Base-by-base conservation (phyloP, 2,329 filamentous ascomycete species). In the Zymoseptoria brevis region DNA sequence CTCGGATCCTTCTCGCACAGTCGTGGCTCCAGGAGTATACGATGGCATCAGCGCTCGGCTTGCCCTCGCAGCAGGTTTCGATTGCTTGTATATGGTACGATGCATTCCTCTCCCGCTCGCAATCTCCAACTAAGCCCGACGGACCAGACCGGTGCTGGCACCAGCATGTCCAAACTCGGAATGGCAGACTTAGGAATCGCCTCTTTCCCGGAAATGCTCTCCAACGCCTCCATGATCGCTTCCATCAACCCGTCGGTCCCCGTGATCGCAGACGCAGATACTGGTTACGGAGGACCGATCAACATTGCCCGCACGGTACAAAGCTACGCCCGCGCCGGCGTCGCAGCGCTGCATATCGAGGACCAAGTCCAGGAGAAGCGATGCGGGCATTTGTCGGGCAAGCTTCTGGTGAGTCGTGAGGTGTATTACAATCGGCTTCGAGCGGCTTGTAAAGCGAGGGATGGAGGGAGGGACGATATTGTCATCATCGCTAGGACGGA, bases 11-110 rank as follows among this genome's bases (percentile, higher is more conserved):
- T 19, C 22, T 22, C 21, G 8, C 21, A 67, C 68, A 8, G 64
- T 88, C 48, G 77, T 86, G 2, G 84, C 81, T 55, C 85, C 85
- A 0, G 85, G 86, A 30, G 85, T 88, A 2, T 87, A 87, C 67
- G 86, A 89, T 75, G 86, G 86, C 11, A 79, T 87, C 57, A 84
- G 83, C 1, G 84, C 86, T 0, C 77, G 85, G 0, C 80, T 88
- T 58, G 84, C 85, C 1, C 75, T 87, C 21, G 75, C 78, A 50
- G 76, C 82, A n/a, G 85, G 84, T 4, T 87, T 87, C 60, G 80
- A 87, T 53, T 80, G 78, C 58, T 70, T 88, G 48, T 88, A 88
- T 74, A 88, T 88, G 85, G 26, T 29, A 29, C 26, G 26, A 29
- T 8, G 26, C 26, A 29, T 29, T 8, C 84, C 86, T 73, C 51